Percentiles rank a stretch among this genome's conserved stretches.
Evolutionary conservation across 2,329 filamentous ascomycete genomes (phyloP).

Genomic region (Geosmithia flava): DNA sequence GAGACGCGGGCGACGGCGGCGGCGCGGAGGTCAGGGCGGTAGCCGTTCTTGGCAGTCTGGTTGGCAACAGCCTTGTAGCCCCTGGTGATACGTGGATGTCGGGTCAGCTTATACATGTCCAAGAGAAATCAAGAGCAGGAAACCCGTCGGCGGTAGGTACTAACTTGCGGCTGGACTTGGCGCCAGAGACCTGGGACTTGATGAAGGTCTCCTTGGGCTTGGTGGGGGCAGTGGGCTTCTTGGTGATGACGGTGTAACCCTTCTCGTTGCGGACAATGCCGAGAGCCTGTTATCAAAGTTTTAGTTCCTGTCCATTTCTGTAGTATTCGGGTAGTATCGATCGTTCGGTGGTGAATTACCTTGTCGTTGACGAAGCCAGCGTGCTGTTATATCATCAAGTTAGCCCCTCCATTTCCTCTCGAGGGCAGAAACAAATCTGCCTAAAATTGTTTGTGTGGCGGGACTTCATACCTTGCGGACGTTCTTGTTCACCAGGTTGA

Average conservation of each 20-base stretch:
- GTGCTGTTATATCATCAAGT: slow-evolving; percentile 44
- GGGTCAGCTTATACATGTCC: background rate
- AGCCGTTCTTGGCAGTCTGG: slow-evolving; percentile 70
- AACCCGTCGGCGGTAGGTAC: slow-evolving; percentile 7
- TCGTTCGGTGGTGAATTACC: slow-evolving; percentile 36
- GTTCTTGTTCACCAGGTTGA: slow-evolving; percentile 89
- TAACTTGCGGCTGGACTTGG: slow-evolving; percentile 63
- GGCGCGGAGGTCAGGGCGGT: slow-evolving; percentile 68
- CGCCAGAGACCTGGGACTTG: slow-evolving; percentile 56
- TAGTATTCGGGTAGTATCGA: background rate
- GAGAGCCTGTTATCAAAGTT: slow-evolving; percentile 51
- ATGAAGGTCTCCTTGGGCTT: slow-evolving; percentile 58
- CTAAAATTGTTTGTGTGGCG: background rate
- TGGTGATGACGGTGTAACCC: slow-evolving; percentile 70
- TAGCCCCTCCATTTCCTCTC: slow-evolving; percentile 13
- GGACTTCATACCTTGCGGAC: slow-evolving; percentile 62
- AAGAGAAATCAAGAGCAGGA: slow-evolving; percentile 2
- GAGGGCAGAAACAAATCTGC: background rate
- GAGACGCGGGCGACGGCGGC: slow-evolving; percentile 77
- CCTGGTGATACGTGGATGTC: slow-evolving; percentile 30
- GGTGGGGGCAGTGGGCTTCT: slow-evolving; percentile 63
- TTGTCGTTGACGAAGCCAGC: slow-evolving; percentile 90
- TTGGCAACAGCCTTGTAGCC: slow-evolving; percentile 83
- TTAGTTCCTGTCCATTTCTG: background rate
- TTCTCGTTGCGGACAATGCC: slow-evolving; percentile 66